These are phyloP conservation scores for Ricinus communis DNA, from an alignment of 345 rosid species.

Conservation along the genomic window DNA sequence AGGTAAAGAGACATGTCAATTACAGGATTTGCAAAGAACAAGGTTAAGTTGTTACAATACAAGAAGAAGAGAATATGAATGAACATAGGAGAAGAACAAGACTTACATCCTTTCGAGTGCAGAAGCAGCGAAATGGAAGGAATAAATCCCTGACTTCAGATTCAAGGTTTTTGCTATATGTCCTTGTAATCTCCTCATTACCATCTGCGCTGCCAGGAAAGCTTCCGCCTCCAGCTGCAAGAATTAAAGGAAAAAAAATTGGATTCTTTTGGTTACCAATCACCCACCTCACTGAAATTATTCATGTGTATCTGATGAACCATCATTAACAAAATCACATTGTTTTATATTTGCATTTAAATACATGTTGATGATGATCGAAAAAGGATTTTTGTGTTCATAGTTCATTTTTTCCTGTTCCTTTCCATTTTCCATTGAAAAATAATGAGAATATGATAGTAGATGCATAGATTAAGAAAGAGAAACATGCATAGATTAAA, in stretches of 20 bases:
- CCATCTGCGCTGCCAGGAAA: constrained; percentile 24
- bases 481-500: not conserved
- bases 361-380: no score
- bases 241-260: not conserved
- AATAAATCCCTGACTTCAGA: constrained; percentile 51
- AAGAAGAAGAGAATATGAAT: not conserved
- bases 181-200: constrained; percentile 30
- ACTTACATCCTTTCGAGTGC: constrained; percentile 74
- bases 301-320: no score
- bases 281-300: not conserved
- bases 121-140: constrained; percentile 86
- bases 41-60: not conserved
- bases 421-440: no score
- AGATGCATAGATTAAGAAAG: no score
- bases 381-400: no score
- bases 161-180: constrained; percentile 29
- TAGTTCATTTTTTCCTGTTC: no score
- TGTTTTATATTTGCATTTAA: no score
- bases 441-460: no score
- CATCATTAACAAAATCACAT: no score
- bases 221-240: constrained; percentile 40
- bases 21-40: not conserved
- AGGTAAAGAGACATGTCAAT: not conserved
- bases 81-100: not conserved
- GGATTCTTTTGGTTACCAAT: not conserved